Base-by-base conservation (phyloP, 352 stramenopile species). In the Phytophthora syringae region DNA sequence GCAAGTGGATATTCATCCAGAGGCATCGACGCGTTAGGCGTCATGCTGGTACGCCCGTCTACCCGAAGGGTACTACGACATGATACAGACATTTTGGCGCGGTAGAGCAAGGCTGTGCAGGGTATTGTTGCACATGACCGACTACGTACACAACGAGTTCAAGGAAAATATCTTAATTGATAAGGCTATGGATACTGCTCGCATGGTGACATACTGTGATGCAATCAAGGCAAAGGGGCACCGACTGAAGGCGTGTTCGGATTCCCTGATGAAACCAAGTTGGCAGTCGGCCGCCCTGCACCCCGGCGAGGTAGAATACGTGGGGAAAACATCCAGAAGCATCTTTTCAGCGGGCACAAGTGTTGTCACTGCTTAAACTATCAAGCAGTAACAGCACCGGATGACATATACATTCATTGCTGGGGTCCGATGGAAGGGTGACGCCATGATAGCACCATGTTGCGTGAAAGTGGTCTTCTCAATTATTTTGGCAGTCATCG, bases 291-390 rank as follows among this genome's bases (percentile, higher is more conserved):
- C 22, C 51, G 51, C 2, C 51, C 39, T 25, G 24, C 51, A 10
- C 51, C 51, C 20, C 51, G 51, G 5, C 22, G 9, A 12, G 16
- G 15, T 40, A 12, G 37, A 15, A 25, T 24, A 4, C 24, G 5
- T 22, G 37, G 37, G 13, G 51, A 59, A 16, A 59, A 59, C 13
- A 22, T 59, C 1, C 39, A 49, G 37, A 47, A 48, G 16, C 37
- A 59, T 48, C n/a, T 47, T 9, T 59, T 40, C 39, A 59, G 51
- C n/a, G 51, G 51, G 11, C 36, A 59, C 24, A 59, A 59, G 37
- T 16, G 37, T 7, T 56, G 15, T 30, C 49, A 58, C 36, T 58
- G 36, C 18, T 42, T 59, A 16, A 43, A 54, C 28, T 53, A 39
- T n/a, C 51, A 58, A 48, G 24, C 51, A 2, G 27, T 64, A 2